Evolutionary conservation across 768 basidiomycete species (phyloP).

Genomic region (Collybia nuda): DNA sequence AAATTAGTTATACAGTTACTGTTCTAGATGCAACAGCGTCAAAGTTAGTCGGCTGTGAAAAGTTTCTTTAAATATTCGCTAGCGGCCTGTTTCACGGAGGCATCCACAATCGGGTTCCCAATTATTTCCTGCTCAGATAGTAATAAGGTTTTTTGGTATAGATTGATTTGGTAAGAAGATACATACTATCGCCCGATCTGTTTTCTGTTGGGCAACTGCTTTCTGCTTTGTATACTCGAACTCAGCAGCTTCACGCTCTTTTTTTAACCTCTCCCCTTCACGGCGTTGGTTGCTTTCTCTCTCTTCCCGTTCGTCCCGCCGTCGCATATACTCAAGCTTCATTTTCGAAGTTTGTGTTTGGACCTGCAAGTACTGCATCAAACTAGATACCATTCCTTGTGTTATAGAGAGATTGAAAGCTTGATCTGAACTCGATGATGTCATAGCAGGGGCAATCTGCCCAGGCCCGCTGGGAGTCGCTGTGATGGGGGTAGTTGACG

Average conservation of each 20-base stretch:
- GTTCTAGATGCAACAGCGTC: background rate
- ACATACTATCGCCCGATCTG: constrained; percentile 62
- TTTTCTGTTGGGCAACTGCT: constrained; percentile 57
- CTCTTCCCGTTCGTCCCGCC: constrained; percentile 71
- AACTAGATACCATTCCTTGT: constrained; percentile 55
- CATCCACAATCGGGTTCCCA: constrained; percentile 55
- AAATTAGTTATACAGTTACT: background rate
- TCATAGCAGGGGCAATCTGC: constrained; percentile 14
- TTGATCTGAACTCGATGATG: constrained; percentile 30
- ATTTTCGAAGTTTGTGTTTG: constrained; percentile 70
- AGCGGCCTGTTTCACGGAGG: constrained; percentile 63
- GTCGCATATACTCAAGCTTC: constrained; percentile 67
- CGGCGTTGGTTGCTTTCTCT: constrained; percentile 50
- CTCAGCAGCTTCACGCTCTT: constrained; percentile 58
- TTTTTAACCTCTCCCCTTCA: constrained; percentile 51
- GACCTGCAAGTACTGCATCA: constrained; percentile 59
- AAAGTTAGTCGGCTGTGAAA: constrained; percentile 42
- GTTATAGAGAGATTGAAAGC: constrained; percentile 50
- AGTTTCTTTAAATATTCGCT: constrained; percentile 72
- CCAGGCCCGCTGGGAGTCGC: constrained; percentile 12
- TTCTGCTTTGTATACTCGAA: constrained; percentile 53
- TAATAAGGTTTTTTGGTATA: constrained; percentile 1
- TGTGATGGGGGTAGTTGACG: constrained; percentile 21
- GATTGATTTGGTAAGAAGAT: background rate
- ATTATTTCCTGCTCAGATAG: constrained; percentile 47